phyloP scores from a whole-genome alignment of 768 basidiomycete genomes.

The Mycena galopus region DNA sequence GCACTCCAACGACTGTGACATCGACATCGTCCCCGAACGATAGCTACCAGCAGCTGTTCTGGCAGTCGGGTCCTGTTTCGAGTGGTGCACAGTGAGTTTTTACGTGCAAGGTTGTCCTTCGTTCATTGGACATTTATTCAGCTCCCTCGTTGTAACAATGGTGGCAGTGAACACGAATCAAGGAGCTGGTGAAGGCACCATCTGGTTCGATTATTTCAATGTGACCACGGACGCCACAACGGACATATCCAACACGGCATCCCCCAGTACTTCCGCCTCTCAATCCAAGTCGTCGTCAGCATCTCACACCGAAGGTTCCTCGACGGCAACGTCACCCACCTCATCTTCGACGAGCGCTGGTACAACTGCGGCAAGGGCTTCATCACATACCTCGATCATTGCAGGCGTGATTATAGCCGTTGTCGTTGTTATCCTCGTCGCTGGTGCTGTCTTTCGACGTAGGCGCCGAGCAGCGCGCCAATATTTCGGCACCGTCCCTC shows the following conservation, averaged over 20 bases:
- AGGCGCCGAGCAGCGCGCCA: constrained; percentile 11
- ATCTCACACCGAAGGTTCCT: neutral
- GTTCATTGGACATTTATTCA: constrained; percentile 23
- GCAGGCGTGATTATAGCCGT: constrained; percentile 22
- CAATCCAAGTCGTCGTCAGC: neutral
- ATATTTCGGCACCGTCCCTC: neutral
- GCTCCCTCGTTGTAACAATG: constrained; percentile 52
- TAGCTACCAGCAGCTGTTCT: constrained; percentile 51
- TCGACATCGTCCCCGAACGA: constrained; percentile 45
- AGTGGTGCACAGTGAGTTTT: constrained; percentile 48
- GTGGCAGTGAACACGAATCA: constrained; percentile 43
- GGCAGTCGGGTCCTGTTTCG: constrained; percentile 45
- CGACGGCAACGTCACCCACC: constrained; percentile 6
- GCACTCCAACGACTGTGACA: constrained; percentile 40
- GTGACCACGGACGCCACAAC: constrained; percentile 38
- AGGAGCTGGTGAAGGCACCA: constrained; percentile 51
- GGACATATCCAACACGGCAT: constrained; percentile 6
- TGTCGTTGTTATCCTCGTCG: constrained; percentile 1
- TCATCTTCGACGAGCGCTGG: neutral
- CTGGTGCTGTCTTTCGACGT: constrained; percentile 2
- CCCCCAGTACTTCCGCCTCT: constrained; percentile 16
- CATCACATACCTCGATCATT: constrained; percentile 12
- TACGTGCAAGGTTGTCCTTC: neutral
- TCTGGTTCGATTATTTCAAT: constrained; percentile 59
- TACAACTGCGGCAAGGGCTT: neutral